Base-by-base conservation (phyloP, 495 filamentous ascomycete species). In the Alectoria sarmentosa region DNA sequence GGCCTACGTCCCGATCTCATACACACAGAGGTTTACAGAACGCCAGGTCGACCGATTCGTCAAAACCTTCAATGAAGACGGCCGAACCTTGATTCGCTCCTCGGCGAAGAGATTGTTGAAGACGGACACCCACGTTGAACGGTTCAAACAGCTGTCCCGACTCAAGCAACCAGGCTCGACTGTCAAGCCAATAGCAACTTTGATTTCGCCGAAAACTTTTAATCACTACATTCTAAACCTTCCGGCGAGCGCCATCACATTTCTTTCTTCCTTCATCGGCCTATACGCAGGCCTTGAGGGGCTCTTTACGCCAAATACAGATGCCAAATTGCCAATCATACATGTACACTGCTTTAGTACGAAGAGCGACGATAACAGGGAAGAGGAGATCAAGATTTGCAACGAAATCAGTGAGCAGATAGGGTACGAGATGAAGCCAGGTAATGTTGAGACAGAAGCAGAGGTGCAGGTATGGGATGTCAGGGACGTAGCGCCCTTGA, bases 201-300 rank as follows among this genome's bases (percentile, higher is more conserved):
- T 81, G 37, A 74, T 83, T 37, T 90, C 88, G 4, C 82, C 85
- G 2, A 73, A 69, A 1, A 83, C 87, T 32, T 91, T 98, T 73
- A 80, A 83, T 36, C 94, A 98, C 78, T 98, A 91, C 73, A 87
- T 98, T 61, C 95, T 98, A 88, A 98, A 98, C 75, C 90, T 98
- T 6, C 94, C 94, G 13, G 95, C 92, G 8, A 85, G 82, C 4
- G 94, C 94, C 1, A 85, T 92, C 65, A 83, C 85, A 63, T 98
- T 98, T 75, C 79, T 98, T 9, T 84, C 86, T n/a, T 81, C 86
- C 39, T 97, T 92, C 81, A 82, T 85, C 21, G 93, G 95, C 13
- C 73, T 96, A 19, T 98, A 98, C 71, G 74, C 76, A 10, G 86
- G 83, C 26, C 79, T 83, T 34, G 87, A 90, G 69, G 58, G 76